phyloP scores from a whole-genome alignment of 2,329 filamentous ascomycete species.

The Fusarium verrucosum region DNA sequence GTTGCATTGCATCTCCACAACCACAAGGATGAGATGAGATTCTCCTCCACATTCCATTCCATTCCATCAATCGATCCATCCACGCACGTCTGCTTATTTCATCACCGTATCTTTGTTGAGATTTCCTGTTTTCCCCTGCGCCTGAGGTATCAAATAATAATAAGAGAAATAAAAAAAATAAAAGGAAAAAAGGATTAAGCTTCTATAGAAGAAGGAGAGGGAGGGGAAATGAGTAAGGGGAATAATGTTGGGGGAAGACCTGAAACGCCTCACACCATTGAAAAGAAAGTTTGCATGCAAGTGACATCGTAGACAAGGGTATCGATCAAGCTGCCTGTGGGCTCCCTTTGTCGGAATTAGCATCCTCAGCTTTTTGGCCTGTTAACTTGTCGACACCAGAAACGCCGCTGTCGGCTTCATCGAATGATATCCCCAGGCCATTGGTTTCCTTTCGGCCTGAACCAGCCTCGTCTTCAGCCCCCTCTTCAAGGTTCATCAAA shows the following conservation, averaged over 20 bases:
- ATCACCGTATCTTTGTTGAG: conserved; percentile 18
- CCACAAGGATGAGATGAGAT: conserved; percentile 12
- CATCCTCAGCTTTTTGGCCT: conserved; percentile 49
- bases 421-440: conserved; percentile 55
- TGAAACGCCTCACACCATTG: conserved; percentile 26
- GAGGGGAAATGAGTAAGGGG: conserved; percentile 13
- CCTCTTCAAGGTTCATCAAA: conserved; percentile 74
- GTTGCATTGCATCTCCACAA: not conserved
- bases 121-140: conserved; percentile 21
- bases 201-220: conserved; percentile 32
- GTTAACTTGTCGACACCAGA: conserved; percentile 55
- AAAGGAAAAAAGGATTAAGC: conserved; percentile 21
- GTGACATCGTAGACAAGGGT: not conserved
- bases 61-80: too few species aligned
- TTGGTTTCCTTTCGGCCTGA: conserved; percentile 44
- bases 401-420: conserved; percentile 55
- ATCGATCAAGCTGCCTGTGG: conserved; percentile 40
- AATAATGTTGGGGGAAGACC: conserved; percentile 24
- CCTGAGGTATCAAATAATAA: conserved; percentile 36
- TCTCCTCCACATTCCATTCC: not conserved
- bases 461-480: conserved; percentile 45
- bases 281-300: conserved; percentile 7
- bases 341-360: conserved; percentile 41
- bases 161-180: not conserved
- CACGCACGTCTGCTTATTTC: conserved; percentile 8